These are phyloP conservation scores for Chaetomiaceae sp. DNA, from an alignment of 2,329 filamentous ascomycete genomes.

Conservation along the genomic window DNA sequence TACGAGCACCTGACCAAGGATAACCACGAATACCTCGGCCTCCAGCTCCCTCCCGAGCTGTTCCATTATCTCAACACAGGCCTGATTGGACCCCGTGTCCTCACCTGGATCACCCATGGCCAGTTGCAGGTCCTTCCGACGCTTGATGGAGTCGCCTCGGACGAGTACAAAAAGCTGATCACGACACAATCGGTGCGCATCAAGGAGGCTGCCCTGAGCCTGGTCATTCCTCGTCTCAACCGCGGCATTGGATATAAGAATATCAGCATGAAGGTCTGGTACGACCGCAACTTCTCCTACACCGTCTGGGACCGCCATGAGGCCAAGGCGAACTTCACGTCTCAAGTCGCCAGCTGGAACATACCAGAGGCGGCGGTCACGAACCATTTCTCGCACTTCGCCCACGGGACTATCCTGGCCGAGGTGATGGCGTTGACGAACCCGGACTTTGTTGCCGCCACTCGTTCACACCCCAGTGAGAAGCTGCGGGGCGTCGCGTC, in stretches of 20 bases:
- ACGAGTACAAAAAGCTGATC: conserved; percentile 75
- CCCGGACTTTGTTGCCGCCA: conserved; percentile 61
- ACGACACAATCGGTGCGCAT: conserved; percentile 67
- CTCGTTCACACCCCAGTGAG: conserved; percentile 52
- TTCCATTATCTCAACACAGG: conserved; percentile 85
- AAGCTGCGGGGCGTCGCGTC: conserved; percentile 53
- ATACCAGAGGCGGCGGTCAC: conserved; percentile 55
- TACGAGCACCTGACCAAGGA: conserved; percentile 70
- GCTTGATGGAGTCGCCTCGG: conserved; percentile 71
- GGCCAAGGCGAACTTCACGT: conserved; percentile 38
- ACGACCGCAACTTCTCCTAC: conserved; percentile 61
- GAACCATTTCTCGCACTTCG: conserved; percentile 40
- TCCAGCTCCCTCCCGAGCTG: conserved; percentile 81
- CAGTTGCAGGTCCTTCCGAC: conserved; percentile 77
- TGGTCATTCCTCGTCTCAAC: conserved; percentile 74
- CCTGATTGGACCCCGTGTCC: conserved; percentile 68
- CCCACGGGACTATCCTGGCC: conserved; percentile 45
- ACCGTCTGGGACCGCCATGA: conserved; percentile 56
- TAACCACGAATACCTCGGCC: conserved; percentile 83
- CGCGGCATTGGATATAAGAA: conserved; percentile 77
- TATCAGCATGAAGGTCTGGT: conserved; percentile 78
- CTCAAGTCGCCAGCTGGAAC: conserved; percentile 59
- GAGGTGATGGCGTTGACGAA: conserved; percentile 65
- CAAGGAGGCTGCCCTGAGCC: conserved; percentile 67
- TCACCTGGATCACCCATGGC: conserved; percentile 76